phyloP scores from a whole-genome alignment of 345 rosid species.

The Eucalyptus cloeziana region DNA sequence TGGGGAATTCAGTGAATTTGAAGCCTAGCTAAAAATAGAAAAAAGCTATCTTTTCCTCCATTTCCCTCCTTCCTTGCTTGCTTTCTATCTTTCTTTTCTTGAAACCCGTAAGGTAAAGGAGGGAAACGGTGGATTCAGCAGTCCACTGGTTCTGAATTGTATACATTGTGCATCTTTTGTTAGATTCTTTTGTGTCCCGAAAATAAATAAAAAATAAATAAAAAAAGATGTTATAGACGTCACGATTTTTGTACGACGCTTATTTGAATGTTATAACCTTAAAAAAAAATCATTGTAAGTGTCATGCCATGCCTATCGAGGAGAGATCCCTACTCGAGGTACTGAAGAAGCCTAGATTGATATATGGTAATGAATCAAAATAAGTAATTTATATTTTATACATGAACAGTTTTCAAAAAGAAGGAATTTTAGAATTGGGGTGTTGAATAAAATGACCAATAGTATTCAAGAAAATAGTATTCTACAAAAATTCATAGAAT shows the following conservation, averaged over 20 bases:
- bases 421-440: fast-evolving
- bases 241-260: fast-evolving
- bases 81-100: not conserved
- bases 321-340: not conserved
- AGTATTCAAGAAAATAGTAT: no score
- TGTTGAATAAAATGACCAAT: not conserved
- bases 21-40: not conserved
- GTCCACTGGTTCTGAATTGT: not conserved
- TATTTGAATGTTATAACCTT: fast-evolving
- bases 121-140: not conserved
- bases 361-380: no score
- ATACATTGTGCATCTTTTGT: not conserved
- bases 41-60: not conserved
- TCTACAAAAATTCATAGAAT: no score
- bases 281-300: not conserved
- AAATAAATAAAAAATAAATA: fast-evolving
- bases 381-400: no score
- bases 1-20: not conserved
- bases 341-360: not conserved
- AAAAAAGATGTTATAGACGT: fast-evolving
- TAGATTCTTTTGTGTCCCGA: not conserved
- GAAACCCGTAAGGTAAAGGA: not conserved
- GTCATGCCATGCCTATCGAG: not conserved
- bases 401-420: fast-evolving
- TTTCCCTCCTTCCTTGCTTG: not conserved